A percentile compares a stretch with the other conserved stretches of the same genome.
Evolutionary conservation across 441 rosid genomes (phyloP).

Genomic region (Populus hybrid): DNA sequence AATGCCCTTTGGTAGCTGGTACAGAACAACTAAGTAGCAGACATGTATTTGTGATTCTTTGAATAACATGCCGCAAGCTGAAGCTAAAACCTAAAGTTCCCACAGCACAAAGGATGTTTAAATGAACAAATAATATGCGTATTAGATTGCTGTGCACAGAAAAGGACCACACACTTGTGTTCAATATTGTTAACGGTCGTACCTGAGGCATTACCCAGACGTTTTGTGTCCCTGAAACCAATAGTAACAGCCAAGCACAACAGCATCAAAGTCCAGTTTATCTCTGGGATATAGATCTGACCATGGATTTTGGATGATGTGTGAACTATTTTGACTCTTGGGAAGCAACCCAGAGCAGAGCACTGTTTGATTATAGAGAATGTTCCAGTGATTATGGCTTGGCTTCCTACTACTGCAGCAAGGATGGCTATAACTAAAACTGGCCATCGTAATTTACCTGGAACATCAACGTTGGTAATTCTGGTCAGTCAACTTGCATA

Average conservation of each 20-base stretch:
- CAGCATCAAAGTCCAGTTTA: slow-evolving; percentile 87
- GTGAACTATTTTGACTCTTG: slow-evolving; percentile 84
- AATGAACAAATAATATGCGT: not conserved
- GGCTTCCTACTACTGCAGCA: slow-evolving; percentile 97
- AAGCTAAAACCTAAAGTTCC: not conserved
- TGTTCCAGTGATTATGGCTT: slow-evolving; percentile 94
- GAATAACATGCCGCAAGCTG: slow-evolving; percentile 3
- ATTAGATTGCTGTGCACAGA: not conserved
- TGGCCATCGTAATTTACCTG: slow-evolving; percentile 87
- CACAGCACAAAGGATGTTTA: not conserved
- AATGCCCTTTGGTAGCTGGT: not conserved
- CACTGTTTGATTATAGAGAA: slow-evolving; percentile 96
- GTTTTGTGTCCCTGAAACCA: slow-evolving; percentile 84
- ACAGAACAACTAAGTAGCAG: not conserved
- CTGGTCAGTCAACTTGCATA: slow-evolving; percentile 19
- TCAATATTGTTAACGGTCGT: slow-evolving; percentile 2
- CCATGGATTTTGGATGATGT: slow-evolving; percentile 95
- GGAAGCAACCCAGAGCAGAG: slow-evolving; percentile 90
- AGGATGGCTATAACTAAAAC: slow-evolving; percentile 91
- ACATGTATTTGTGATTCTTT: not conserved
- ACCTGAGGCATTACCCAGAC: slow-evolving; percentile 96
- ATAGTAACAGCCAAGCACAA: slow-evolving; percentile 86
- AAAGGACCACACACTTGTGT: not conserved
- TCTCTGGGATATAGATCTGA: slow-evolving; percentile 95
- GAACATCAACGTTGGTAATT: slow-evolving; percentile 13